Evolutionary conservation across 768 basidiomycete genomes (phyloP).

Genomic region (Trametes elegans): DNA sequence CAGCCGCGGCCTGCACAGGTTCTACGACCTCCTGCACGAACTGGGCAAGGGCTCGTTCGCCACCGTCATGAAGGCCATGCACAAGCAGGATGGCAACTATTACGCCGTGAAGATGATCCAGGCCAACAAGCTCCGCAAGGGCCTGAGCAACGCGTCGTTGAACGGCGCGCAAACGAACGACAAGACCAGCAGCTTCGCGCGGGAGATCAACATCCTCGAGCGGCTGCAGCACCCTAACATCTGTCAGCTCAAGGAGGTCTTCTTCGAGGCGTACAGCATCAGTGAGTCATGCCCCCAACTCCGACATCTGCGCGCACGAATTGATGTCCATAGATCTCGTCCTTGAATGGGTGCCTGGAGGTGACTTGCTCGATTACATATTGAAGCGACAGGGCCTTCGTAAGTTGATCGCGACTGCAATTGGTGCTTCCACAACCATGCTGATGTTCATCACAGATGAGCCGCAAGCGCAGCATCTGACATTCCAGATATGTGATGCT

Average conservation of each 20-base stretch:
- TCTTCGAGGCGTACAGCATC: conserved; percentile 58
- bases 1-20: conserved; percentile 53
- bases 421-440: neutral
- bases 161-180: conserved; percentile 5
- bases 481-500: conserved; percentile 81
- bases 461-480: conserved; percentile 60
- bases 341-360: conserved; percentile 82
- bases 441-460: conserved; percentile 56
- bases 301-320: conserved; percentile 36
- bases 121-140: conserved; percentile 41
- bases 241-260: conserved; percentile 75
- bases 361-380: conserved; percentile 84
- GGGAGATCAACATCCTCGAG: conserved; percentile 81
- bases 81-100: conserved; percentile 66
- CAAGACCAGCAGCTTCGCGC: conserved; percentile 42
- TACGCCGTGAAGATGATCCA: conserved; percentile 90
- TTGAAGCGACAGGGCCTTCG: conserved; percentile 57
- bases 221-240: conserved; percentile 79
- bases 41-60: conserved; percentile 93
- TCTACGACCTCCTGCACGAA: conserved; percentile 65
- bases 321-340: conserved; percentile 60
- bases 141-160: conserved; percentile 9
- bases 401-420: conserved; percentile 34
- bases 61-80: conserved; percentile 80
- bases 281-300: conserved; percentile 39